Conservation (phyloP, 1,284 basidiomycete species). For the Gomphus bonarii region DNA sequence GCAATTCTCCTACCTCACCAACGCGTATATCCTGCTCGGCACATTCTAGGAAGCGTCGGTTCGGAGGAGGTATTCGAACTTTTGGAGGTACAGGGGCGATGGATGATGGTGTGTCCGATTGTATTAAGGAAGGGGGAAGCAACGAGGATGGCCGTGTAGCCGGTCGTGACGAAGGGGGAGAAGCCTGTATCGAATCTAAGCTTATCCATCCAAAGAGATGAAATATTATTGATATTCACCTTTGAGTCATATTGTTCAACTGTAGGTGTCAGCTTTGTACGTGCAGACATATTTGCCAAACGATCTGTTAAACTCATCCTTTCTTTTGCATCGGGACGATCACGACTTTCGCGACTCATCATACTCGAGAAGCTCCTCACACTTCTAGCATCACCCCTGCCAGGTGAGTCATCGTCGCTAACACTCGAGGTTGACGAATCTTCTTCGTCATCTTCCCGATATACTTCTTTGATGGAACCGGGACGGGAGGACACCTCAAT, state of each 20-base stretch:
- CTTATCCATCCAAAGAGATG: not conserved
- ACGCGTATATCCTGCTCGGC: conserved; percentile 62
- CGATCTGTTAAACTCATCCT: conserved; percentile 66
- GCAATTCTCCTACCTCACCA: conserved; percentile 62
- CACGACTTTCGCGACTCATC: conserved; percentile 43
- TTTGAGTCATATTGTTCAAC: conserved; percentile 22
- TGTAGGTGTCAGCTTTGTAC: conserved; percentile 27
- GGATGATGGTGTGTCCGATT: conserved; percentile 17
- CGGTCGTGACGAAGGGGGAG: conserved; percentile 37
- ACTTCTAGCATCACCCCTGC: conserved; percentile 45
- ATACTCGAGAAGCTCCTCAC: conserved; percentile 78
- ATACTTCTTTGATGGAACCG: conserved; percentile 29
- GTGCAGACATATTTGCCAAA: conserved; percentile 57
- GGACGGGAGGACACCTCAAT: conserved; percentile 51
- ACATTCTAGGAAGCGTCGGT: conserved; percentile 56
- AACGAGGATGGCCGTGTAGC: conserved; percentile 35
- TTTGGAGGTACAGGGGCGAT: conserved; percentile 4
- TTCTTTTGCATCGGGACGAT: conserved; percentile 19
- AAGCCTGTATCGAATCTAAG: conserved; percentile 19
- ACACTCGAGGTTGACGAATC: conserved; percentile 18
- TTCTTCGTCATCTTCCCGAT: conserved; percentile 26
- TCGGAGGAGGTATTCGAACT: conserved; percentile 39
- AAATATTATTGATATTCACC: not conserved
- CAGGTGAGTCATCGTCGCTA: conserved; percentile 24
- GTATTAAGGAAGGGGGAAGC: conserved; percentile 20